Evolutionary conservation across 257 asterid genomes (phyloP).

Genomic region (Coffea canephora): DNA sequence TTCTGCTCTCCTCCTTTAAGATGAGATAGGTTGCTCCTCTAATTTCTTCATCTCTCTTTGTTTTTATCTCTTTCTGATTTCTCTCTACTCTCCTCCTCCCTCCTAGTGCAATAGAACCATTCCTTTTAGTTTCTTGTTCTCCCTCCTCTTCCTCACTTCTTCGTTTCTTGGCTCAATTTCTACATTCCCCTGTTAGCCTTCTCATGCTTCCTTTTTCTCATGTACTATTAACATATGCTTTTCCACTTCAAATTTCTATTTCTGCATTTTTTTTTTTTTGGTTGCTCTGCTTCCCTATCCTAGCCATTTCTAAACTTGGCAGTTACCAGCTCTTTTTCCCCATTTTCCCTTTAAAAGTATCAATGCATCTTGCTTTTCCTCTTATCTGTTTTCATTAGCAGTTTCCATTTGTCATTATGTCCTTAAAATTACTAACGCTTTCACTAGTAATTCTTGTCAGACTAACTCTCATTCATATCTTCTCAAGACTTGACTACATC

Average conservation of each 20-base stretch:
- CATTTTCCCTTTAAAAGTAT: background rate
- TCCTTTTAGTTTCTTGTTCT: background rate
- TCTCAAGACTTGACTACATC: background rate
- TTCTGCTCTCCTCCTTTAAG: background rate
- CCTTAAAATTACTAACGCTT: background rate
- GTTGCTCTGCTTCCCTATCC: background rate
- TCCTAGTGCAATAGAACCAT: background rate
- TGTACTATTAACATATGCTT: background rate
- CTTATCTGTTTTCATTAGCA: background rate
- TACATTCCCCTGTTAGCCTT: background rate
- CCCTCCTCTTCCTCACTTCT: background rate
- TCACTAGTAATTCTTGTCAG: background rate
- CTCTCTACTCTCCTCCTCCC: background rate
- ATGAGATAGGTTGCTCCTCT: background rate
- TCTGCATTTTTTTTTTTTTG: background rate
- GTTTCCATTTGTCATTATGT: background rate
- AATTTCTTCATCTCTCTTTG: background rate
- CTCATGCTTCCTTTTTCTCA: background rate
- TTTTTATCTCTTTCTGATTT: background rate
- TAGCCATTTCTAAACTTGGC: background rate
- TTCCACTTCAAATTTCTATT: background rate
- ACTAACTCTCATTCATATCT: background rate
- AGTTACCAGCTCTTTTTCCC: background rate
- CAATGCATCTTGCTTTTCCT: background rate
- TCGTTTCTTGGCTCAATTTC: background rate